These are phyloP conservation scores for Colletotrichum spaethianum DNA, from an alignment of 2,329 filamentous ascomycete genomes.

Conservation along the genomic window DNA sequence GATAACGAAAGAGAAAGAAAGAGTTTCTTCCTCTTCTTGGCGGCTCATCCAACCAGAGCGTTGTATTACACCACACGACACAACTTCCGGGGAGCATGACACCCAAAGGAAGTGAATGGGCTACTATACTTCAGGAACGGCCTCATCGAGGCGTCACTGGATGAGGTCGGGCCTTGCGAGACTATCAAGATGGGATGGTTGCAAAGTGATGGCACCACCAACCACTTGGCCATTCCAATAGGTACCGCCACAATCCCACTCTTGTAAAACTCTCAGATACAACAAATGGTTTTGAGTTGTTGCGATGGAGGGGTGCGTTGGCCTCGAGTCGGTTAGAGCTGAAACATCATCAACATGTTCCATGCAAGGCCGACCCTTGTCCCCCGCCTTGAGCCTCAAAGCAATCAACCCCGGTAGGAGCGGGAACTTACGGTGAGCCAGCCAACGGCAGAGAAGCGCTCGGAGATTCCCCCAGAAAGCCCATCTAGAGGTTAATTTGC, in stretches of 20 bases:
- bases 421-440: slow-evolving; percentile 25
- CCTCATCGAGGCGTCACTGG: slow-evolving; percentile 20
- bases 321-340: slow-evolving; percentile 37
- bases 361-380: slow-evolving; percentile 38
- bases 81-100: slow-evolving; percentile 1
- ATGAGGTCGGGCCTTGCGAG: slow-evolving; percentile 34
- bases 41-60: slow-evolving; percentile 1
- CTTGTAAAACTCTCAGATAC: slow-evolving; percentile 34
- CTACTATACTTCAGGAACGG: neutral
- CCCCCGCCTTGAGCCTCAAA: slow-evolving; percentile 37
- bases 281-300: slow-evolving; percentile 37
- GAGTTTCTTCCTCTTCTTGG: neutral
- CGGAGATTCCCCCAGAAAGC: slow-evolving; percentile 23
- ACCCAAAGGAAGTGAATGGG: neutral
- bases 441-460: slow-evolving; percentile 26
- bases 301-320: slow-evolving; percentile 38
- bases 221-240: slow-evolving; percentile 17
- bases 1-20: neutral
- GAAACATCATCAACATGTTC: slow-evolving; percentile 32
- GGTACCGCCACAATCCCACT: slow-evolving; percentile 38
- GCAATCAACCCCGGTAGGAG: slow-evolving; percentile 4
- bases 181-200: slow-evolving; percentile 22
- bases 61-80: neutral
- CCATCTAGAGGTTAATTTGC: slow-evolving; percentile 12
- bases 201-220: slow-evolving; percentile 20